Evolutionary conservation across 2,329 filamentous ascomycete genomes (phyloP).

Genomic region (Drechslera avenae): DNA sequence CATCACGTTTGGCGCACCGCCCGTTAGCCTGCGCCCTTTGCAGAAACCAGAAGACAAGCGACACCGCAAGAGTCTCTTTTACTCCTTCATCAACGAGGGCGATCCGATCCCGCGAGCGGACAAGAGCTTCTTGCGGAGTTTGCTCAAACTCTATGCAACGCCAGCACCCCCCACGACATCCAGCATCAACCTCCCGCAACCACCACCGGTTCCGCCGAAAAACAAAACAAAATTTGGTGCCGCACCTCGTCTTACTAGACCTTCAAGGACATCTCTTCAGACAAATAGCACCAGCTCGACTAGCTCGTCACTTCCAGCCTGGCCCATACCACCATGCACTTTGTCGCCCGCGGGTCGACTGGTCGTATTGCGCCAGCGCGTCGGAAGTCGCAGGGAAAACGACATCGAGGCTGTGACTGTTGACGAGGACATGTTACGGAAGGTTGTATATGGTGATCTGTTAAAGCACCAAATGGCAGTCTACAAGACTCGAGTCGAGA

Average conservation of each 20-base stretch:
- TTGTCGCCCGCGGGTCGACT: conserved; percentile 73
- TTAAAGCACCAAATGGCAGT: conserved; percentile 79
- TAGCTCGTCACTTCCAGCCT: conserved; percentile 55
- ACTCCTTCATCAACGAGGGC: conserved; percentile 83
- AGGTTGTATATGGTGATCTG: conserved; percentile 80
- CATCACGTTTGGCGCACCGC: conserved; percentile 83
- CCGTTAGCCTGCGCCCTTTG: conserved; percentile 73
- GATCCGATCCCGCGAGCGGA: conserved; percentile 81
- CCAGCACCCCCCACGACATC: conserved; percentile 56
- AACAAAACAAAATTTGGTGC: conserved; percentile 16
- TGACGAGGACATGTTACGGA: conserved; percentile 69
- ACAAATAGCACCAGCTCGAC: conserved; percentile 24
- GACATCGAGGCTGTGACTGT: conserved; percentile 72
- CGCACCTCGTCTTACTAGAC: conserved; percentile 16
- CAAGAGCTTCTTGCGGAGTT: conserved; percentile 72
- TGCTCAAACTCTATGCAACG: conserved; percentile 72
- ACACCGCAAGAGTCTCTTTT: conserved; percentile 71
- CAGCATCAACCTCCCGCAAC: conserved; percentile 28
- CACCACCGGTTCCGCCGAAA: conserved; percentile 17
- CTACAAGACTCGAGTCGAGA: conserved; percentile 74
- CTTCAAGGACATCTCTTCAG: conserved; percentile 32
- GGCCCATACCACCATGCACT: conserved; percentile 69
- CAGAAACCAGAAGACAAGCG: conserved; percentile 57
- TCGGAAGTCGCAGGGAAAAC: conserved; percentile 45
- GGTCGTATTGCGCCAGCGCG: conserved; percentile 62